These are phyloP conservation scores for Balamuthia mandrillaris DNA, from an alignment of 208 protist genomes.

Conservation along the genomic window DNA sequence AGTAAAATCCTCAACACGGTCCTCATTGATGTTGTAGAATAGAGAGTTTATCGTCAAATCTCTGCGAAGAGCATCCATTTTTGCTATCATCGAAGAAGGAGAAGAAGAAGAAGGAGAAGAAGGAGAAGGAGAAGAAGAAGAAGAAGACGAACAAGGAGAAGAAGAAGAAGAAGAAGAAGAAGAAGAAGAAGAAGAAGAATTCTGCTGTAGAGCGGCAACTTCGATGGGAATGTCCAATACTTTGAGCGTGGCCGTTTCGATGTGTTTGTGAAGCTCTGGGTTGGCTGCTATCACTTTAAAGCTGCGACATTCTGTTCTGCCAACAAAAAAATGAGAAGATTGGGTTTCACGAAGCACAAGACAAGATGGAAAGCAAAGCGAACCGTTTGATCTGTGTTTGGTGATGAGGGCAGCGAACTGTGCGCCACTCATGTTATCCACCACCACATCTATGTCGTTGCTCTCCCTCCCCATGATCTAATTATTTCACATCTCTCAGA, in stretches of 20 bases:
- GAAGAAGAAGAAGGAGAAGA: too few relatives aligned
- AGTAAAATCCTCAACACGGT: slow-evolving; percentile 90
- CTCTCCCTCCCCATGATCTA: slow-evolving; percentile 80
- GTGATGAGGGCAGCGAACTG: slow-evolving; percentile 37
- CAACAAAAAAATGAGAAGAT: background rate
- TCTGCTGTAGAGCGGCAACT: slow-evolving; percentile 90
- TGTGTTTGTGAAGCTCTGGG: slow-evolving; percentile 94
- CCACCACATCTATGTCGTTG: slow-evolving; percentile 96
- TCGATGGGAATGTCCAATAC: slow-evolving; percentile 84
- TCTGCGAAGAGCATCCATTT: slow-evolving; percentile 90
- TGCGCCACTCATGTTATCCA: slow-evolving; percentile 78
- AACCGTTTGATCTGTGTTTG: background rate
- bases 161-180: too few relatives aligned
- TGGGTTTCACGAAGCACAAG: background rate
- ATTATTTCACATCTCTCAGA: background rate
- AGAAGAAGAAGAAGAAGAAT: slow-evolving; percentile 90
- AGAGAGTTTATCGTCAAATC: slow-evolving; percentile 98
- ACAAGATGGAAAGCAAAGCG: background rate
- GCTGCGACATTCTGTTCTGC: background rate
- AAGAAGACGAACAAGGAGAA: too few relatives aligned
- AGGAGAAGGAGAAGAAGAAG: too few relatives aligned
- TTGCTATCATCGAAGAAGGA: too few relatives aligned
- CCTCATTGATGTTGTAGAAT: slow-evolving; percentile 95
- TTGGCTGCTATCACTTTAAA: slow-evolving; percentile 86
- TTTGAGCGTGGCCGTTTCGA: slow-evolving; percentile 91